Percentiles rank a stretch among this genome's conserved stretches.
Evolutionary conservation across 2,329 filamentous ascomycete species (phyloP).

Genomic region (Myotisia sp.): DNA sequence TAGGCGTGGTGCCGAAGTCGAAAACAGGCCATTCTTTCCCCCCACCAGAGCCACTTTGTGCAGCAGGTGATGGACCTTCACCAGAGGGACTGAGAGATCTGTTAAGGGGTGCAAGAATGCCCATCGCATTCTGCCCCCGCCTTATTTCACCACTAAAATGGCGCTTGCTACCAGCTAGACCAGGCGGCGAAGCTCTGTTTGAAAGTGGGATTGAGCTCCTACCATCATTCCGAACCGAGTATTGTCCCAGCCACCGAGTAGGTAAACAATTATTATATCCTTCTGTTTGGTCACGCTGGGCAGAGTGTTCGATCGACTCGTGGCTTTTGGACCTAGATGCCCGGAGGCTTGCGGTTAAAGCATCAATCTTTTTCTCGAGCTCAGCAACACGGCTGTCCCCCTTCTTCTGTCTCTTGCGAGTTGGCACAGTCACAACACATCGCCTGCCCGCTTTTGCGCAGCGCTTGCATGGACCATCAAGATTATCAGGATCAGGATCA

Average conservation of each 20-base stretch:
- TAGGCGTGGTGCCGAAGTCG: constrained; percentile 9
- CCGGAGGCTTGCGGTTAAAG: constrained; percentile 64
- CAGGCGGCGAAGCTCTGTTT: constrained; percentile 3
- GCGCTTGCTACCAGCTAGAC: constrained; percentile 20
- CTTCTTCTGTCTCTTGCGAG: constrained; percentile 75
- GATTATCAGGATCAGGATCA: constrained; percentile 53
- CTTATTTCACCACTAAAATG: constrained; percentile 20
- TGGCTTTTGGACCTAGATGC: constrained; percentile 29
- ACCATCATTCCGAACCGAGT: no score
- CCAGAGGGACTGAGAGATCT: constrained; percentile 2
- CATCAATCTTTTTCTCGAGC: constrained; percentile 85
- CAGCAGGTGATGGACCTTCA: constrained; percentile 2
- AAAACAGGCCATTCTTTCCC: constrained; percentile 13
- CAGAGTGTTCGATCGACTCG: neutral
- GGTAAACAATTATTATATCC: no score
- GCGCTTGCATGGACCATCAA: constrained; percentile 53
- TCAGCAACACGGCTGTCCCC: constrained; percentile 79
- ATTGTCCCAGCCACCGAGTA: no score
- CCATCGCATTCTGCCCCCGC: neutral
- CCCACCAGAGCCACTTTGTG: constrained; percentile 2
- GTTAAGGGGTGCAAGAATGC: constrained; percentile 14
- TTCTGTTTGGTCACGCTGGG: neutral
- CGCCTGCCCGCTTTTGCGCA: constrained; percentile 67
- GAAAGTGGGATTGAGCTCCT: no score
- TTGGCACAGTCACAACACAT: constrained; percentile 63